These are phyloP conservation scores for Breviolum minutum DNA, from an alignment of 73 alveolate species.

Conservation along the genomic window DNA sequence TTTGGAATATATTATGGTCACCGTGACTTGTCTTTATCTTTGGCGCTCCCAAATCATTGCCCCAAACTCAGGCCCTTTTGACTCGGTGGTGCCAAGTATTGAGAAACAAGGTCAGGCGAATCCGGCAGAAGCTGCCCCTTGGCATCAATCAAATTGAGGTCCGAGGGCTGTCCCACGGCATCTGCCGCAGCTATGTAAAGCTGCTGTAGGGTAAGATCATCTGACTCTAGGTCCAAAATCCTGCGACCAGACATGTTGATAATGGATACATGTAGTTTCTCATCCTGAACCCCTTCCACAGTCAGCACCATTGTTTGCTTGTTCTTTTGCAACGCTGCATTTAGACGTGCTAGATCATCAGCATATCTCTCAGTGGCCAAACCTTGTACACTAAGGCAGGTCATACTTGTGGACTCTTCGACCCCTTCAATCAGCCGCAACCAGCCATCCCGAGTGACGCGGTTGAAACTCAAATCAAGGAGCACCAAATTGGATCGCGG, in stretches of 20 bases:
- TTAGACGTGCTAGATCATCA: background rate
- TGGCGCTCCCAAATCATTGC: too few species aligned
- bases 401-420: background rate
- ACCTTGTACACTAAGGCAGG: slow-evolving; percentile 14
- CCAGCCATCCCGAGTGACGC: slow-evolving; percentile 5
- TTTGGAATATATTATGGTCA: too few species aligned
- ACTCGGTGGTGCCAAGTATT: background rate
- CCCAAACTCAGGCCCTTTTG: too few species aligned
- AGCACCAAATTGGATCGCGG: background rate
- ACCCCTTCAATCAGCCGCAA: slow-evolving; percentile 24
- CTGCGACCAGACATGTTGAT: slow-evolving; percentile 7
- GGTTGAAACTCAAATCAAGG: slow-evolving; percentile 74
- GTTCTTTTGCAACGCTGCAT: slow-evolving; percentile 16
- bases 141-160: slow-evolving; percentile 7
- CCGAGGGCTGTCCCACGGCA: slow-evolving; percentile 15
- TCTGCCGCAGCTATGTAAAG: background rate
- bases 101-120: slow-evolving; percentile 30
- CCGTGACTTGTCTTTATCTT: too few species aligned
- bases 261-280: background rate
- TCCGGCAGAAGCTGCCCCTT: slow-evolving; percentile 23
- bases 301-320: slow-evolving; percentile 16
- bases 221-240: background rate
- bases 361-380: background rate
- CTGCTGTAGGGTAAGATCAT: background rate
- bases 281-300: background rate